Base-by-base conservation (phyloP, 768 basidiomycete species). In the Chalciporus chontae region DNA sequence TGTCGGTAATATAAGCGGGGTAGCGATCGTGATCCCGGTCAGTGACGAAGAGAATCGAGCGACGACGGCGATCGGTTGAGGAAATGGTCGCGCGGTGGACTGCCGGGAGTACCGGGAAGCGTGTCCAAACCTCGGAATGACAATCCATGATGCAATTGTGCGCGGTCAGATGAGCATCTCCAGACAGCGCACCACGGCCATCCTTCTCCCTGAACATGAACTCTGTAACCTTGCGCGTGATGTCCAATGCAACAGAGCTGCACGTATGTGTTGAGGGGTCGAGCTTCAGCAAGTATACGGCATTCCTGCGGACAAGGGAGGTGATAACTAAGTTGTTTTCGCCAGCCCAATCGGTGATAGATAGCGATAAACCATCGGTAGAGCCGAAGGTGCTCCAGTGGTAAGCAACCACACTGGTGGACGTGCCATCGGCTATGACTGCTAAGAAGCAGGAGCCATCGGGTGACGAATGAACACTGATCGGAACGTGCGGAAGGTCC, bases 341-440 rank as follows among this genome's bases (percentile, higher is more conserved):
- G 8, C 58, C 53, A 15, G 59, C 54, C 43, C 66, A 55, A 11
- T 60, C 59, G 3, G 64, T 57, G 27, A 76, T 58, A 21, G 68
- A 59, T 1, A 80, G 55, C 3, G 43, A 17, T 8, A 77, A 69
- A 9, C 80, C 81, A 15, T 66, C 56, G 2, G 69, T 69, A 4
- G 77, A 75, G 9, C 83, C 83, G 52, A 84, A 84, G 2, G 78
- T 78, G 11, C 67, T 69, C 78, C 78, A 81, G 57, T 84, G 83
- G 55, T 77, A 79, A 5, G 74, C 73, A 3, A 64, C 65, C 9
- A 75, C 51, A 14, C 46, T 45, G 5, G 45, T 46, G 9, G 50
- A 50, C 18, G 56, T 40, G 11, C 59, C 62, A 29, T 63, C 48
- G 2, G 48, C 51, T 19, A 66, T 63, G 7, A 69, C 60, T 2